A percentile compares a stretch with the other conserved stretches of the same genome.
phyloP scores from a whole-genome alignment of 305 asterid genomes.

The Caryopteris hybrid region DNA sequence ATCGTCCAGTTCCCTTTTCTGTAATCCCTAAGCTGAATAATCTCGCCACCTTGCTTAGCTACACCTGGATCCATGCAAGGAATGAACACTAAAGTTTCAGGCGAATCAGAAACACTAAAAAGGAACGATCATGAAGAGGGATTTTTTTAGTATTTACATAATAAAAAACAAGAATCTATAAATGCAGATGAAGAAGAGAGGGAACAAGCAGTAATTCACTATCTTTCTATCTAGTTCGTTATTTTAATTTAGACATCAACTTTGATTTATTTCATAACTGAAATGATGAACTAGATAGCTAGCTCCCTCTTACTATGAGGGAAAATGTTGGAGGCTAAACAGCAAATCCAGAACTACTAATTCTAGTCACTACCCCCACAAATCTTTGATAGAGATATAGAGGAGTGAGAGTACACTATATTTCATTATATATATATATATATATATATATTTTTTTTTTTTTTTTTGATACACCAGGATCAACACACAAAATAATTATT shows the following conservation, averaged over 20 bases:
- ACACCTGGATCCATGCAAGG: constrained; percentile 44
- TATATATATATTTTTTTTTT: too few relatives aligned
- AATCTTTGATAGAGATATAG: not conserved
- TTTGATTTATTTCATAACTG: not conserved
- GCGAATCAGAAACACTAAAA: too few relatives aligned
- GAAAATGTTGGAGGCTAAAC: too few relatives aligned
- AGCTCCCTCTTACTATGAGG: not conserved
- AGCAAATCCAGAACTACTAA: not conserved
- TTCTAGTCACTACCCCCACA: not conserved
- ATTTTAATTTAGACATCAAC: too few relatives aligned
- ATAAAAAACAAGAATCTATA: too few relatives aligned
- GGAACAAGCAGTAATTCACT: too few relatives aligned
- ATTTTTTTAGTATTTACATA: too few relatives aligned
- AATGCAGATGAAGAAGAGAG: too few relatives aligned
- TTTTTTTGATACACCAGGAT: too few relatives aligned
- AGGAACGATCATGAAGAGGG: not conserved
- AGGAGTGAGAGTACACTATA: not conserved
- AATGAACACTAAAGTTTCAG: not conserved
- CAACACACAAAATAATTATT: too few relatives aligned
- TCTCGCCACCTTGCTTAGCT: constrained; percentile 31
- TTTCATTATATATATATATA: too few relatives aligned
- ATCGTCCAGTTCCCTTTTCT: constrained; percentile 94
- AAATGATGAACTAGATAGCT: not conserved
- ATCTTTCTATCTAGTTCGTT: too few relatives aligned
- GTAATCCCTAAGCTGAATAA: constrained; percentile 38